phyloP scores from a whole-genome alignment of 176 grass and related monocot genomes.

The Tuctoria greenei region DNA sequence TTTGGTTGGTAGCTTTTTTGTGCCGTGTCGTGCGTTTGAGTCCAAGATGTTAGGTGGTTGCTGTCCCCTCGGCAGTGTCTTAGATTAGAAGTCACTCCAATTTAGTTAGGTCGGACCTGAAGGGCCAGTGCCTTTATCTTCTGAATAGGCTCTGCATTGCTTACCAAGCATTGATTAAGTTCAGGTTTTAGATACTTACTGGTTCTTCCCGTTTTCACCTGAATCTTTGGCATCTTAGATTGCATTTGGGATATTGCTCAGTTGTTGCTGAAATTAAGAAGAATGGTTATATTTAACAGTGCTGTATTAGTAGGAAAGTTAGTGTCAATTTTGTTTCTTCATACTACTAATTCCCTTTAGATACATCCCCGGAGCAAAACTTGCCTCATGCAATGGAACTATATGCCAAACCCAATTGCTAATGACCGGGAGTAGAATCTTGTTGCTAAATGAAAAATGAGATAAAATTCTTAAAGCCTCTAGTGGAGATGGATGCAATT shows the following conservation, averaged over 20 bases:
- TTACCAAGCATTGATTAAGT: not conserved
- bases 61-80: not conserved
- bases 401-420: not conserved
- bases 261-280: not conserved
- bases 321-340: not conserved
- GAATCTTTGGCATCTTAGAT: slow-evolving; percentile 11
- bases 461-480: not conserved
- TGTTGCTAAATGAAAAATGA: not conserved
- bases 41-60: slow-evolving; percentile 6
- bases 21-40: not conserved
- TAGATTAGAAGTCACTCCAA: slow-evolving; percentile 7
- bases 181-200: not conserved
- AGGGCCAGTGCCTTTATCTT: not conserved
- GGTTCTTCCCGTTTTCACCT: not conserved
- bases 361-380: not conserved
- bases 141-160: not conserved
- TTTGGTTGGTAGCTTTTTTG: slow-evolving; percentile 17
- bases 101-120: slow-evolving; percentile 6
- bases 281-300: not conserved
- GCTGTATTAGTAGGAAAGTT: not conserved
- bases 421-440: not conserved
- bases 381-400: not conserved
- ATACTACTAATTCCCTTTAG: not conserved
- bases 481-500: not conserved
- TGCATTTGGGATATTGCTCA: not conserved